Evolutionary conservation across 495 filamentous ascomycete species (phyloP), one percentile per base, ranked within the genome.

Genomic region (Choiromyces venosus): DNA sequence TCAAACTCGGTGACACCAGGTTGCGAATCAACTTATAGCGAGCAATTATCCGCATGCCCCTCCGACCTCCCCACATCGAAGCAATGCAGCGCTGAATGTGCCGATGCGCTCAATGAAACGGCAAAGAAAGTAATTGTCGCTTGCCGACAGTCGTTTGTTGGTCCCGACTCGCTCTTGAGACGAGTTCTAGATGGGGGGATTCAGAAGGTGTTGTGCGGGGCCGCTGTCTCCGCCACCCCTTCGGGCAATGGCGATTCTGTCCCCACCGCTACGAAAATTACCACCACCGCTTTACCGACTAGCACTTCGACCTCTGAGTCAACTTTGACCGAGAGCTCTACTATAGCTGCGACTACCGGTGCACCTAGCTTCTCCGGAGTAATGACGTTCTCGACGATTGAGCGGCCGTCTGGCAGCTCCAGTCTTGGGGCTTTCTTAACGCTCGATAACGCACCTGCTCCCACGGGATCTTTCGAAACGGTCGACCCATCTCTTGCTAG

Each of bases 101-200:
- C 44, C 25, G 29, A 19, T n/a, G 77, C 75, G 1, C 72, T 79
- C 65, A 68, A 38, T 18, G 10, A 68, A 18, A 40, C 37, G 10
- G 35, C 65, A 8, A 19, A 74, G 37, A 37, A 69, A 14, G 44
- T 74, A 10, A 79, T 70, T 19, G 65, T 75, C 36, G 36, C 68
- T 29, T 79, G 77, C 72, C 64, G 76, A 66, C 76, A 78, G 36
- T 65, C 77, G 3, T 79, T 74, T 29, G 76, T 77, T 8, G 70
- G 67, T 2, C 52, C 77, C 14, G 52, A 70, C 33, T 69, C 75
- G 29, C 72, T 79, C 33, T 38, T 79, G 65, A 44, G 77, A 33
- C 68, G 65, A 16, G 42, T 79, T 29, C 25, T 79, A 4, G 77
- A 79, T 37, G 72, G 72, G 8, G 77, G 76, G 37, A 56, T 79